A percentile compares a stretch with the other conserved stretches of the same genome.
Conservation (phyloP, 345 rosid species). For the Adansonia digitata region DNA sequence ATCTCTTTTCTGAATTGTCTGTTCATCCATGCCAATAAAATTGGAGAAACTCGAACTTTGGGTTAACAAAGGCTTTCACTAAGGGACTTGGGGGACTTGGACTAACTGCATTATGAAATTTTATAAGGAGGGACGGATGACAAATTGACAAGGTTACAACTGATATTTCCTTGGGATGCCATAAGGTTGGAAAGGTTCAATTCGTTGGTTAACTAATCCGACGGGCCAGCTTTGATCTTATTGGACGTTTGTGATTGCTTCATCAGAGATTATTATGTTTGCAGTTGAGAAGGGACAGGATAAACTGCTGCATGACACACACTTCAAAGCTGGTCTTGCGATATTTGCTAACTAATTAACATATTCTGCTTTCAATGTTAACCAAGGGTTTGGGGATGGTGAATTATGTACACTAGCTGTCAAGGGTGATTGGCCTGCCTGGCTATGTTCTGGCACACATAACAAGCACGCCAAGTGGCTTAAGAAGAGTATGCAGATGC, state of each 20-base stretch:
- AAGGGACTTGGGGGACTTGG: not conserved
- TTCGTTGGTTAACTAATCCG: slow-evolving; percentile 10
- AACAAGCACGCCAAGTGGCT: too few relatives aligned
- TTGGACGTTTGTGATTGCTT: not conserved
- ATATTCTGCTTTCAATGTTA: not conserved
- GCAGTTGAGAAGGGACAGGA: not conserved
- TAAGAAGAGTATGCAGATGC: too few relatives aligned
- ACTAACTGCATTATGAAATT: not conserved
- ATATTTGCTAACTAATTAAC: not conserved
- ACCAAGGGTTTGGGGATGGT: not conserved
- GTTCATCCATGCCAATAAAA: slow-evolving; percentile 13
- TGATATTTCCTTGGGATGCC: slow-evolving; percentile 26
- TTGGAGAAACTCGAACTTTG: not conserved
- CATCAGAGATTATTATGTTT: not conserved
- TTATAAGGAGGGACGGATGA: slow-evolving; percentile 4
- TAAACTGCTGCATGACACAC: not conserved
- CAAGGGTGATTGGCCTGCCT: not conserved
- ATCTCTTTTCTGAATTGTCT: not conserved
- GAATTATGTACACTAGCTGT: not conserved
- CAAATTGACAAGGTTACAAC: not conserved
- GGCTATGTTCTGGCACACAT: not conserved
- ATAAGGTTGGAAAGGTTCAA: slow-evolving; percentile 12
- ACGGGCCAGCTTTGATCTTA: not conserved
- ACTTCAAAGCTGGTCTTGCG: not conserved
- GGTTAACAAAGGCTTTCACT: not conserved